A percentile compares a stretch with the other conserved stretches of the same genome.
Evolutionary conservation across 176 grass and related monocot species (phyloP).

Genomic region (Ensete ventricosum): DNA sequence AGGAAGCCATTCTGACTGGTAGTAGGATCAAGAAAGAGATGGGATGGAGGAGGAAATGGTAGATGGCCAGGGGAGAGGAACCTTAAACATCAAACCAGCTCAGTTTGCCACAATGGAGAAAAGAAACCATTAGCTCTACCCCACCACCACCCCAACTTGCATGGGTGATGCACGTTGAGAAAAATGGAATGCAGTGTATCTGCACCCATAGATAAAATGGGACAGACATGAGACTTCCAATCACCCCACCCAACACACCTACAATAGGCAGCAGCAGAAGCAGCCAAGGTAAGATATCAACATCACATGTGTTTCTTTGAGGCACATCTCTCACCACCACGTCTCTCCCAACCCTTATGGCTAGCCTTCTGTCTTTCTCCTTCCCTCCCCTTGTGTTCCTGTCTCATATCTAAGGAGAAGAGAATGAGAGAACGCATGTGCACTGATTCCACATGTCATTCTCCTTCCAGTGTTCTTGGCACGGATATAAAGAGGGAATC

Average conservation of each 20-base stretch:
- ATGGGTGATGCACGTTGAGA: not conserved
- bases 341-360: not conserved
- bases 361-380: not conserved
- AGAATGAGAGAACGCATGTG: not conserved
- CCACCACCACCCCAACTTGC: not conserved
- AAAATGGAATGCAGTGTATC: constrained; percentile 5
- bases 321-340: not conserved
- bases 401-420: not conserved
- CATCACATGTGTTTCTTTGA: not conserved
- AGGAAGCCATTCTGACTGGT: not conserved
- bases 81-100: not conserved
- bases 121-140: not conserved
- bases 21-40: not conserved
- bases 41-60: too few relatives aligned
- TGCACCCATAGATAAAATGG: not conserved
- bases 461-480: not conserved
- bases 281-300: not conserved
- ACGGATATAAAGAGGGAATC: not conserved
- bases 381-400: not conserved
- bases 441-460: not conserved
- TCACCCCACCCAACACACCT: not conserved
- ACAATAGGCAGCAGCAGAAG: not conserved
- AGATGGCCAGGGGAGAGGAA: constrained; percentile 1
- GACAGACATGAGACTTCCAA: not conserved
- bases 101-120: not conserved